Percentiles rank a stretch among this genome's conserved stretches.
Conservation (phyloP, 129 eudicot genomes). For the Centrapalus pauciflorus region DNA sequence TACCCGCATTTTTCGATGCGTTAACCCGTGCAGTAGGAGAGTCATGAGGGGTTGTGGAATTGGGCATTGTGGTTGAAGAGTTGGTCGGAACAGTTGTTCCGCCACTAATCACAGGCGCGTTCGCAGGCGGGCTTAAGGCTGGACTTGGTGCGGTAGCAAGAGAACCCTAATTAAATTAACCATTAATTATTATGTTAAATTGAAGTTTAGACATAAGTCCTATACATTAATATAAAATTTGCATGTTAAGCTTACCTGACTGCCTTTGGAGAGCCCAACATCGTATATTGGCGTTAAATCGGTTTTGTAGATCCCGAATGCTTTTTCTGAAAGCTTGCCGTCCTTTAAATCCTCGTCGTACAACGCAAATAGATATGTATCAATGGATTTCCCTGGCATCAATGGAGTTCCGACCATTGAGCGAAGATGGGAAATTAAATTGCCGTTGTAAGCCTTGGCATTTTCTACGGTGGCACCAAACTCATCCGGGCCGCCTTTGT, state of each 20-base stretch:
- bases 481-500: constrained; percentile 55
- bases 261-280: constrained; percentile 44
- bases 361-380: constrained; percentile 62
- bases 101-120: constrained; percentile 17
- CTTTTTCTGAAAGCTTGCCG: constrained; percentile 54
- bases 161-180: constrained; percentile 24
- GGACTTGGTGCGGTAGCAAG: constrained; percentile 30
- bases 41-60: constrained; percentile 19
- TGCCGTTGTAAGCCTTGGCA: constrained; percentile 71
- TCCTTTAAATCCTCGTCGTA: constrained; percentile 69
- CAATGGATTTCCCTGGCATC: constrained; percentile 81
- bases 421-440: constrained; percentile 53
- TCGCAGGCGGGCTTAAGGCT: constrained; percentile 16
- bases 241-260: constrained; percentile 41
- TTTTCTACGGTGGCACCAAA: constrained; percentile 61
- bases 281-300: constrained; percentile 61
- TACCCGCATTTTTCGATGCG: constrained; percentile 26
- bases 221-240: not conserved
- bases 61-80: constrained; percentile 23
- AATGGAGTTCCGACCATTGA: constrained; percentile 79
- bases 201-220: not conserved
- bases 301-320: constrained; percentile 66
- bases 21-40: constrained; percentile 27
- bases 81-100: constrained; percentile 24
- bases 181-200: not conserved